Conservation (phyloP, 768 basidiomycete species). For the Trametes villosa region DNA sequence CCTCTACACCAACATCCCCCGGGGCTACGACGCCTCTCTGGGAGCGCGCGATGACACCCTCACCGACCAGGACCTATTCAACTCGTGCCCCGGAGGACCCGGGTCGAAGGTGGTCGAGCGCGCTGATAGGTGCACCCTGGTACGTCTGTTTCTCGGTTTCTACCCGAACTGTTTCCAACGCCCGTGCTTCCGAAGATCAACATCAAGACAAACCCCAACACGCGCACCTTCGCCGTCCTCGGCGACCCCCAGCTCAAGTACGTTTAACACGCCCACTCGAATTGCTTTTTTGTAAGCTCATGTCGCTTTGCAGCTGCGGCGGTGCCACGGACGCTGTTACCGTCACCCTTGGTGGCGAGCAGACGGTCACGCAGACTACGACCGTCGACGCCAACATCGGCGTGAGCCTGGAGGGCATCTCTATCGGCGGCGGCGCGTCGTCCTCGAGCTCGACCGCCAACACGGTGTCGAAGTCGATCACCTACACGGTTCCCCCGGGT, state of each 20-base stretch:
- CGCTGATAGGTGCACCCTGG: constrained; percentile 18
- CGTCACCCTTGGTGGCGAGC: constrained; percentile 11
- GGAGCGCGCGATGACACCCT: not conserved
- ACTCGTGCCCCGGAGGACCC: constrained; percentile 21
- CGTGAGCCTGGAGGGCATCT: constrained; percentile 7
- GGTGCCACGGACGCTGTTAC: constrained; percentile 3
- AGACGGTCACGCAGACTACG: constrained; percentile 6
- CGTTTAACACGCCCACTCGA: not conserved
- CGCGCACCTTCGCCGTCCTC: constrained; percentile 10
- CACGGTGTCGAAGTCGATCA: constrained; percentile 9
- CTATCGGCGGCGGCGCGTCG: constrained; percentile 12
- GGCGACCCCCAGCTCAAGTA: constrained; percentile 22
- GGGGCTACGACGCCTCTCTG: not conserved
- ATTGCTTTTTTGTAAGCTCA: not conserved
- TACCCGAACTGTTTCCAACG: not conserved
- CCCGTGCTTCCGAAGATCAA: constrained; percentile 11
- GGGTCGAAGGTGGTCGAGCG: constrained; percentile 9
- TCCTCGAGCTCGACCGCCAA: not conserved
- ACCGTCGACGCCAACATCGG: constrained; percentile 12
- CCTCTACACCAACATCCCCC: not conserved
- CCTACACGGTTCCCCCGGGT: constrained; percentile 6
- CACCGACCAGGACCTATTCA: constrained; percentile 12
- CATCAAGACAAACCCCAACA: constrained; percentile 14
- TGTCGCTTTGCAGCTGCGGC: constrained; percentile 7
- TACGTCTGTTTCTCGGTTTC: not conserved